Percentiles rank a stretch among this genome's conserved stretches.
Evolutionary conservation across 192 early-diverging fungal genomes (phyloP).

Genomic region (Funneliformis geosporum): DNA sequence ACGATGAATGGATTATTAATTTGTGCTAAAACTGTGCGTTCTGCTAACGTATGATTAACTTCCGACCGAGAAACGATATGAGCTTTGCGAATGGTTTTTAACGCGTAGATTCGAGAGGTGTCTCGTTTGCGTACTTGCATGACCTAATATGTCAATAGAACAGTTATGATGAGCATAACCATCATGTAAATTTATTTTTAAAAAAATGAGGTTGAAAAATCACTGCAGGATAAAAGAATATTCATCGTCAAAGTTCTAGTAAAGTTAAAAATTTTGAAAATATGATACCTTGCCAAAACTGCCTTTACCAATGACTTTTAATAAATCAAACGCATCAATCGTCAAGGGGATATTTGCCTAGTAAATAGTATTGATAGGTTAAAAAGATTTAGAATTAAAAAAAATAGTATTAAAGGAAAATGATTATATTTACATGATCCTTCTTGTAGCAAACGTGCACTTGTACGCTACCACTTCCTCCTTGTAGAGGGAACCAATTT

Average conservation of each 20-base stretch:
- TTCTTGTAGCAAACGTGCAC: conserved; percentile 74
- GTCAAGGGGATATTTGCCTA: conserved; percentile 71
- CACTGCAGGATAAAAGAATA: background rate
- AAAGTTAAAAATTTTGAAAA: background rate
- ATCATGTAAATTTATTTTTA: background rate
- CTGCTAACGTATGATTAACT: conserved; percentile 92
- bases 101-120: conserved; percentile 92
- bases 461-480: conserved; percentile 69
- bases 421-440: conserved; percentile 50
- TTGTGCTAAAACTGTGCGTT: conserved; percentile 87
- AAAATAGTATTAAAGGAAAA: background rate
- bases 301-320: conserved; percentile 96
- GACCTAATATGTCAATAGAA: conserved; percentile 43
- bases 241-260: no score
- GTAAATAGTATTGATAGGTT: conserved; percentile 16
- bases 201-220: background rate
- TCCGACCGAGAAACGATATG: conserved; percentile 92
- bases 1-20: conserved; percentile 94
- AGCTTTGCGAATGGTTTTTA: conserved; percentile 94
- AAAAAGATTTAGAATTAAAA: conserved; percentile 22
- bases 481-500: conserved; percentile 63
- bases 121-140: conserved; percentile 93
- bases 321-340: conserved; percentile 89
- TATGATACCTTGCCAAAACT: conserved; percentile 88
- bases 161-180: background rate